Conservation (phyloP, 257 asterid genomes). For the Plantago elongata region DNA sequence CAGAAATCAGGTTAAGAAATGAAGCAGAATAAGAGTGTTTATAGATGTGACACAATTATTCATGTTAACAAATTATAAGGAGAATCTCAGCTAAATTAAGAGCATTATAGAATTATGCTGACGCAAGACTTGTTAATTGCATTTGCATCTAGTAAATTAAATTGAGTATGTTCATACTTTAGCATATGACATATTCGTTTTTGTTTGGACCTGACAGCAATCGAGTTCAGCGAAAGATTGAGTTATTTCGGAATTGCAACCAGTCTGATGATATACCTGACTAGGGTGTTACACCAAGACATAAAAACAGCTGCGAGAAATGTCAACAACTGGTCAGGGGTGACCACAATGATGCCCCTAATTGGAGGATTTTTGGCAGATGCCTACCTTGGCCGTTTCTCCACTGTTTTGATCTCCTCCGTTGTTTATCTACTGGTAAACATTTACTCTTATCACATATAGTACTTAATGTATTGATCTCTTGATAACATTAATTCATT, state of each 20-base stretch:
- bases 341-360: constrained; percentile 76
- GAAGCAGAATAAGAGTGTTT: neutral
- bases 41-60: constrained; percentile 5
- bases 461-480: constrained; percentile 31
- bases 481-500: constrained; percentile 31
- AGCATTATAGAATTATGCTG: neutral
- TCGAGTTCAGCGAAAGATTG: constrained; percentile 83
- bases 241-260: constrained; percentile 77
- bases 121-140: neutral
- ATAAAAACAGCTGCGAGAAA: constrained; percentile 64
- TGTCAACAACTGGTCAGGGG: constrained; percentile 82
- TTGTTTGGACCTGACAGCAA: constrained; percentile 35
- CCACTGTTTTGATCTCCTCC: constrained; percentile 62
- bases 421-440: constrained; percentile 56
- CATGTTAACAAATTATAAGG: neutral
- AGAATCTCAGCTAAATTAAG: neutral
- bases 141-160: neutral
- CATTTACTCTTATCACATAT: too few species aligned
- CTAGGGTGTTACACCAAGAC: constrained; percentile 71
- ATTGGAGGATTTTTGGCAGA: constrained; percentile 89
- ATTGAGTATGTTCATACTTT: neutral
- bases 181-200: neutral
- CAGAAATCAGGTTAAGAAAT: neutral
- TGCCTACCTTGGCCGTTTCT: constrained; percentile 83
- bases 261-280: constrained; percentile 75